Evolutionary conservation across 129 eudicot species (phyloP).

Genomic region (Pulicaria dysenterica): DNA sequence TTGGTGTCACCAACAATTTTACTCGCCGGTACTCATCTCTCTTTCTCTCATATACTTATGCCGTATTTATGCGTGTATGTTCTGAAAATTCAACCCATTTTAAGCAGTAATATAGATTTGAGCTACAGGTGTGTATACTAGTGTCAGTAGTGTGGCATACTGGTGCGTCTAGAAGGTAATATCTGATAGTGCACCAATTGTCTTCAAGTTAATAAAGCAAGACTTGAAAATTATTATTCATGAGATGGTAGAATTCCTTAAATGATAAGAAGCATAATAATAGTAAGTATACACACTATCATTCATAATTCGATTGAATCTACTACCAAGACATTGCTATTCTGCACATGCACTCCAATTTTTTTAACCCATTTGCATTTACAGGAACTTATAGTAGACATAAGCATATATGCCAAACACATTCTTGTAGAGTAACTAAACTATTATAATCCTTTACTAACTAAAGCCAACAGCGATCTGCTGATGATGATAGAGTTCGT

Average conservation of each 20-base stretch:
- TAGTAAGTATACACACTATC: no score
- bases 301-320: background rate
- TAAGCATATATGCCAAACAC: background rate
- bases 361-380: background rate
- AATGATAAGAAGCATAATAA: no score
- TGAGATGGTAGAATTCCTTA: no score
- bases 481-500: background rate
- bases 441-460: background rate
- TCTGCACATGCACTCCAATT: no score
- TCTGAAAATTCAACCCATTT: background rate
- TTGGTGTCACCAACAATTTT: constrained; percentile 91
- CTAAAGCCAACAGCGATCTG: background rate
- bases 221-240: no score
- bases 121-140: background rate
- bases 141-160: no score
- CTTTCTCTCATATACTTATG: background rate
- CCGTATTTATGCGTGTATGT: background rate
- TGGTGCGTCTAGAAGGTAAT: no score
- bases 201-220: no score
- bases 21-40: constrained; percentile 60
- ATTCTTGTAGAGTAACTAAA: background rate
- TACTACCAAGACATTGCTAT: background rate
- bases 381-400: background rate
- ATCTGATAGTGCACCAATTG: no score
- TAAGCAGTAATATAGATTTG: background rate